Conservation (phyloP, 1,284 basidiomycete genomes). For the Microbotryum silenes-acaulis region DNA sequence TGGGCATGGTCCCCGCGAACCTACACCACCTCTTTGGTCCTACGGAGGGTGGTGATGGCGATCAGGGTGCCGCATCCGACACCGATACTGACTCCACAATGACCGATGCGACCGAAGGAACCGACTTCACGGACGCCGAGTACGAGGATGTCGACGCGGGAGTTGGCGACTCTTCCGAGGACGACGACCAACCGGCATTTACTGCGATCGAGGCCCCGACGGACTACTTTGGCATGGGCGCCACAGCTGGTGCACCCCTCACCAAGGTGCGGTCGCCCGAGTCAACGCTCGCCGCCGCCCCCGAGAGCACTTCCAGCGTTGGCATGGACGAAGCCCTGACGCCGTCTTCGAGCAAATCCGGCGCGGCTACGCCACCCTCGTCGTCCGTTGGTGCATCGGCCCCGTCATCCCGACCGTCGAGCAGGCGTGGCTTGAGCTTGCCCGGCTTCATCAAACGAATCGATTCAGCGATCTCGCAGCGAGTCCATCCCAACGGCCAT, state of each 20-base stretch:
- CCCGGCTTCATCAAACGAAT: slow-evolving; percentile 26
- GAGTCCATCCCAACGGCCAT: background rate
- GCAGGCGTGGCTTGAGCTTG: slow-evolving; percentile 15
- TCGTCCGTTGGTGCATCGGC: background rate
- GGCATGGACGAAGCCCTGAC: slow-evolving; percentile 1
- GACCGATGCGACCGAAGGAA: background rate
- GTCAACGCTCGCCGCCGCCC: background rate
- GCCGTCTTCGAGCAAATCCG: background rate
- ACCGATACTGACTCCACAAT: background rate
- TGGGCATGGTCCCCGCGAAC: slow-evolving; percentile 3
- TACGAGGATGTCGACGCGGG: slow-evolving; percentile 46
- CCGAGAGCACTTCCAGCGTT: too few species aligned
- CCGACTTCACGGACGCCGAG: slow-evolving; percentile 51
- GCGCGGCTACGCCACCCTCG: background rate
- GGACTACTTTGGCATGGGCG: slow-evolving; percentile 1
- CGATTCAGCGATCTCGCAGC: slow-evolving; percentile 1
- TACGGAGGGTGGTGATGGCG: too few species aligned
- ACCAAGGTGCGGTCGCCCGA: slow-evolving; percentile 28
- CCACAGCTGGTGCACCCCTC: slow-evolving; percentile 12
- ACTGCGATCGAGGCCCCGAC: slow-evolving; percentile 12
- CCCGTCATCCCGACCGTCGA: background rate
- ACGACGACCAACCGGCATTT: slow-evolving; percentile 29
- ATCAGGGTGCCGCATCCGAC: too few species aligned
- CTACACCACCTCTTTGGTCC: background rate
- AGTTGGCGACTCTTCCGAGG: slow-evolving; percentile 38